These are phyloP conservation scores for Triangularia setosa DNA, from an alignment of 2,329 filamentous ascomycete genomes.

Conservation along the genomic window DNA sequence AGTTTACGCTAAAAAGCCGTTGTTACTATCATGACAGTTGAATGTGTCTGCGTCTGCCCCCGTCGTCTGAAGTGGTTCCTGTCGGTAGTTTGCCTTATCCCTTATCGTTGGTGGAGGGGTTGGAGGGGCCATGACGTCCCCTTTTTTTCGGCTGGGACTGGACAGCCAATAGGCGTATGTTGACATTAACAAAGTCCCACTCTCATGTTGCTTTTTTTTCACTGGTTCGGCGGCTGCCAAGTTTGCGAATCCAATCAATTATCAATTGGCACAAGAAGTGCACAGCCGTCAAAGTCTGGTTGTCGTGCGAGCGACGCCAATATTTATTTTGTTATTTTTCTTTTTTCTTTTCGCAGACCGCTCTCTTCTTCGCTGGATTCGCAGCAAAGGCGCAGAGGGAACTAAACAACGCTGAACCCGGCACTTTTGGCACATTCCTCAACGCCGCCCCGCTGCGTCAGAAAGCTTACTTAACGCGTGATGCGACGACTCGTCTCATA, in stretches of 20 bases:
- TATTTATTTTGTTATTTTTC: not conserved
- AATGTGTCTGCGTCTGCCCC: not conserved
- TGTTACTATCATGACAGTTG: not conserved
- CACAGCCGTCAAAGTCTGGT: not conserved
- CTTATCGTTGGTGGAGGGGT: not conserved
- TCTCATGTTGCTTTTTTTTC: conserved; percentile 15
- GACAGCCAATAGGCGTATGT: conserved; percentile 18
- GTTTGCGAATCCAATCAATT: not conserved
- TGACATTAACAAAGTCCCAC: conserved; percentile 19
- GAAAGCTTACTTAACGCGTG: not conserved
- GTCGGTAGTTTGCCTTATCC: not conserved
- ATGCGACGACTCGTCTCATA: not conserved
- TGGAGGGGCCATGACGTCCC: not conserved
- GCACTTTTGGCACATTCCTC: not conserved
- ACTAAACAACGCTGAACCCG: not conserved
- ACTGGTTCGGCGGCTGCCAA: not conserved
- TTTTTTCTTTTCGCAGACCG: not conserved
- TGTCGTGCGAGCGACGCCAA: not conserved
- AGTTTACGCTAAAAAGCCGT: not conserved
- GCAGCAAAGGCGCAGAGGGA: not conserved
- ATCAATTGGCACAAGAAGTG: not conserved
- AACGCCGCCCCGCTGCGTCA: not conserved
- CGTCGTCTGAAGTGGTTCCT: not conserved
- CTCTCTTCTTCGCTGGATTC: not conserved
- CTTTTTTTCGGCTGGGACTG: conserved; percentile 7